Conservation (phyloP, 352 stramenopile species). For the Phytophthora fragariaefolia region DNA sequence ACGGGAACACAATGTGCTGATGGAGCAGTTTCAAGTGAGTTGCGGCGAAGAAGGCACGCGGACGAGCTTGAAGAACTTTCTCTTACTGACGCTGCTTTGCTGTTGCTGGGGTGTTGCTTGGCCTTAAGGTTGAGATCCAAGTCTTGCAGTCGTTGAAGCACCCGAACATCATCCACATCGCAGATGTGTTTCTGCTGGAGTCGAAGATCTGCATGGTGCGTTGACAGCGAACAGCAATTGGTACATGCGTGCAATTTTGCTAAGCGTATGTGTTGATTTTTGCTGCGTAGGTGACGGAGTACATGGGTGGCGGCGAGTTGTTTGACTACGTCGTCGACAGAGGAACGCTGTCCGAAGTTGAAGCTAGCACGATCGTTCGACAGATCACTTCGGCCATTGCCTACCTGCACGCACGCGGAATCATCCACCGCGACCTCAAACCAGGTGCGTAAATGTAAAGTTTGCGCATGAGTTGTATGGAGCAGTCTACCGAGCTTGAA, state of each 20-base stretch:
- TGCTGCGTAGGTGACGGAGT: slow-evolving; percentile 78
- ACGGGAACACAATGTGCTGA: slow-evolving; percentile 75
- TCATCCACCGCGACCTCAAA: slow-evolving; percentile 92
- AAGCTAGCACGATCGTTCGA: slow-evolving; percentile 86
- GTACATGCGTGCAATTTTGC: background rate
- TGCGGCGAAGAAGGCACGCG: background rate
- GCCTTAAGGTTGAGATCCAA: slow-evolving; percentile 82
- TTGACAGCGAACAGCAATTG: background rate
- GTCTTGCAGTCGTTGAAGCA: slow-evolving; percentile 90
- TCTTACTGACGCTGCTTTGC: slow-evolving; percentile 2
- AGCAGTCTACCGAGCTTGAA: slow-evolving; percentile 1
- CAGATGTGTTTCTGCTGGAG: slow-evolving; percentile 87
- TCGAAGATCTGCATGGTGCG: slow-evolving; percentile 88
- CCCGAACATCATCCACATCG: slow-evolving; percentile 92
- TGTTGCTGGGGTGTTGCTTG: background rate
- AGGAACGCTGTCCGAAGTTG: slow-evolving; percentile 88
- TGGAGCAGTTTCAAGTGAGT: slow-evolving; percentile 89
- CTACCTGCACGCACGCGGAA: slow-evolving; percentile 89
- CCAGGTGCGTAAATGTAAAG: slow-evolving; percentile 48
- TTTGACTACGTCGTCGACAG: slow-evolving; percentile 93
- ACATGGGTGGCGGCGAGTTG: slow-evolving; percentile 87
- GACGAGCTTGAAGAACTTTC: background rate
- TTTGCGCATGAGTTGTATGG: background rate
- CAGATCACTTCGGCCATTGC: slow-evolving; percentile 91
- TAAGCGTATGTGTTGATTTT: slow-evolving; percentile 6